Evolutionary conservation across 139 green algal species (phyloP).

Genomic region (Penium margaritaceum): DNA sequence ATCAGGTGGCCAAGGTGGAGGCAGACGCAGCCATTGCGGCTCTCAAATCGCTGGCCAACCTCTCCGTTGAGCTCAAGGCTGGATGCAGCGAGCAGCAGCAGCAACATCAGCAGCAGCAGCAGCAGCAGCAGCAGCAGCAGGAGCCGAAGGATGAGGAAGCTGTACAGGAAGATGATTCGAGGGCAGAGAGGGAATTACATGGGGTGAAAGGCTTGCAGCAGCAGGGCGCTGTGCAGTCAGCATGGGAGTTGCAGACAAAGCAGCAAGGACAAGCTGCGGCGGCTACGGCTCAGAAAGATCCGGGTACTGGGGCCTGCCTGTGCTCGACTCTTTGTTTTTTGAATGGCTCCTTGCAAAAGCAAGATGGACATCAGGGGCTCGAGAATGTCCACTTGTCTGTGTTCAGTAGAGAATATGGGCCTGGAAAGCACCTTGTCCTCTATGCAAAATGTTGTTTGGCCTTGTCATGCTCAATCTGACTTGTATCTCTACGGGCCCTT

Average conservation of each 20-base stretch:
- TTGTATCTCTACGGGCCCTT: too few relatives aligned
- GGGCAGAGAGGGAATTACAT: too few relatives aligned
- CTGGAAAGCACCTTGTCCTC: too few relatives aligned
- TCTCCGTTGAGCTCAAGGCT: conserved; percentile 15
- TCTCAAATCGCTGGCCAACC: conserved; percentile 15
- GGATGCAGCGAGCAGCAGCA: neutral
- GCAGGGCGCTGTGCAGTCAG: neutral
- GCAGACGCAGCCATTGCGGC: conserved; percentile 23
- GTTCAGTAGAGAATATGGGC: too few relatives aligned
- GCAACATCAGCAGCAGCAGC: neutral
- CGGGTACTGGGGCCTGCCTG: too few relatives aligned
- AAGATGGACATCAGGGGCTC: too few relatives aligned
- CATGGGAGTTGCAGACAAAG: neutral
- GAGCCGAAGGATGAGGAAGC: neutral
- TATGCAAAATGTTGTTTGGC: too few relatives aligned
- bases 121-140: neutral
- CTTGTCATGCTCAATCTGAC: too few relatives aligned
- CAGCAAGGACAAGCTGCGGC: neutral
- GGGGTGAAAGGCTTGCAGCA: neutral
- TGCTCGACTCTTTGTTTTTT: too few relatives aligned
- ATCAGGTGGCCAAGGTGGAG: conserved; percentile 40
- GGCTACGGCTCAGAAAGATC: neutral
- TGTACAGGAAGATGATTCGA: too few relatives aligned
- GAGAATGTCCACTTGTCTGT: too few relatives aligned
- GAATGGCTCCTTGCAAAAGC: too few relatives aligned